Conservation (phyloP, 2,329 filamentous ascomycete species). For the Cercospora berteroae region DNA sequence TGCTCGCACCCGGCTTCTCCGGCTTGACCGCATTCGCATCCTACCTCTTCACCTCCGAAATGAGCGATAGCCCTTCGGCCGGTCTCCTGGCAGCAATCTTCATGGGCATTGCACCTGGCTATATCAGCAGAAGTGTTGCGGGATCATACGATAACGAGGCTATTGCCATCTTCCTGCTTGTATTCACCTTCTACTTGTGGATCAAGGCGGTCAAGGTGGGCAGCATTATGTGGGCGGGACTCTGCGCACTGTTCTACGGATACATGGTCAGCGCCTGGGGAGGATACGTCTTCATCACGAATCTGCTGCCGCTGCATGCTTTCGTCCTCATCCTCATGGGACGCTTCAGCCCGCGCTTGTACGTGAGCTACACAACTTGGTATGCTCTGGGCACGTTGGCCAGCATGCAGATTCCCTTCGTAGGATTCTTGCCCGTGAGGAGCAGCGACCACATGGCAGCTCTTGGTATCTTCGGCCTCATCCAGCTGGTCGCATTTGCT, state of each 20-base stretch:
- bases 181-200: slow-evolving; percentile 98
- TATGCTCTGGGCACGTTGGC: slow-evolving; percentile 93
- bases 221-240: slow-evolving; percentile 92
- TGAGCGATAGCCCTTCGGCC: slow-evolving; percentile 91
- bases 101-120: slow-evolving; percentile 96
- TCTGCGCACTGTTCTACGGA: slow-evolving; percentile 94
- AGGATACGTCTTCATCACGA: slow-evolving; percentile 99
- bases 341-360: slow-evolving; percentile 86
- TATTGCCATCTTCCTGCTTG: slow-evolving; percentile 96
- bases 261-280: slow-evolving; percentile 99
- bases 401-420: slow-evolving; percentile 99
- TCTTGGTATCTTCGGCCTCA: slow-evolving; percentile 88
- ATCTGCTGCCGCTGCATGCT: slow-evolving; percentile 87
- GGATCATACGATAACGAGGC: slow-evolving; percentile 99
- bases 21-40: slow-evolving; percentile 89
- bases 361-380: slow-evolving; percentile 97
- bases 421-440: slow-evolving; percentile 92
- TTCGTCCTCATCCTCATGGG: slow-evolving; percentile 97
- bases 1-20: slow-evolving; percentile 91
- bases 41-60: slow-evolving; percentile 94
- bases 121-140: slow-evolving; percentile 95
- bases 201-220: slow-evolving; percentile 97
- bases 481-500: slow-evolving; percentile 89
- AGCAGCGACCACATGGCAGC: slow-evolving; percentile 99
- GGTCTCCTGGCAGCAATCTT: slow-evolving; percentile 91